Conservation (phyloP, 768 basidiomycete species). For the Lanmaoa pseudosensibilis region DNA sequence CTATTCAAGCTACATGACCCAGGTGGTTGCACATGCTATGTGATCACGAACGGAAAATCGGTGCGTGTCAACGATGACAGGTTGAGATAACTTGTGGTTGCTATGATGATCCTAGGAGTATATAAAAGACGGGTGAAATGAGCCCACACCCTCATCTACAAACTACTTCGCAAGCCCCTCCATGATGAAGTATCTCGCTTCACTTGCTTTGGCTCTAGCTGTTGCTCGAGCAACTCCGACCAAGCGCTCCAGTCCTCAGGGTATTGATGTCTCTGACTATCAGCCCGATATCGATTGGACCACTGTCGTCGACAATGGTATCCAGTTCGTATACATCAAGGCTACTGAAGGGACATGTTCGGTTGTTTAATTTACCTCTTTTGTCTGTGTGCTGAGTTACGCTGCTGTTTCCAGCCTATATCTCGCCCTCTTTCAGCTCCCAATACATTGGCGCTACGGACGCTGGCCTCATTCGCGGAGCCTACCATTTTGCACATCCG, state of each 20-base stretch:
- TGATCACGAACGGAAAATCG: conserved; percentile 5
- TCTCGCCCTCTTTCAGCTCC: conserved; percentile 36
- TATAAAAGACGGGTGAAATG: conserved; percentile 13
- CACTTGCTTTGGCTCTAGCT: conserved; percentile 18
- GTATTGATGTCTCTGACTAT: conserved; percentile 56
- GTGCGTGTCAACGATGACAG: neutral
- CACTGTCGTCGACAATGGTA: conserved; percentile 49
- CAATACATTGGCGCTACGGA: conserved; percentile 59
- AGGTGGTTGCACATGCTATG: conserved; percentile 12
- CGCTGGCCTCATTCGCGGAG: conserved; percentile 56
- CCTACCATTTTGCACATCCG: conserved; percentile 62
- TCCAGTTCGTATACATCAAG: conserved; percentile 63
- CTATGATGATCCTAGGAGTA: neutral
- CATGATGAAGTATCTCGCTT: conserved; percentile 22
- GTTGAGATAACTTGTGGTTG: neutral
- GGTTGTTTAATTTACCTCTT: conserved; percentile 7
- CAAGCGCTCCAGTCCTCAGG: conserved; percentile 42
- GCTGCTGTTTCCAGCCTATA: conserved; percentile 18
- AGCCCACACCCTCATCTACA: neutral
- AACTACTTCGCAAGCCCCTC: neutral
- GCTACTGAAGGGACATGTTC: conserved; percentile 63
- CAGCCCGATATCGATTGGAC: conserved; percentile 54
- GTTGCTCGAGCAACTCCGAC: conserved; percentile 13
- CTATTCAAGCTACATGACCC: conserved; percentile 2
- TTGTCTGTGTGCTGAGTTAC: neutral